Evolutionary conservation across 805 yeast genomes (phyloP).

Genomic region (Wickerhamomyces bisporus): DNA sequence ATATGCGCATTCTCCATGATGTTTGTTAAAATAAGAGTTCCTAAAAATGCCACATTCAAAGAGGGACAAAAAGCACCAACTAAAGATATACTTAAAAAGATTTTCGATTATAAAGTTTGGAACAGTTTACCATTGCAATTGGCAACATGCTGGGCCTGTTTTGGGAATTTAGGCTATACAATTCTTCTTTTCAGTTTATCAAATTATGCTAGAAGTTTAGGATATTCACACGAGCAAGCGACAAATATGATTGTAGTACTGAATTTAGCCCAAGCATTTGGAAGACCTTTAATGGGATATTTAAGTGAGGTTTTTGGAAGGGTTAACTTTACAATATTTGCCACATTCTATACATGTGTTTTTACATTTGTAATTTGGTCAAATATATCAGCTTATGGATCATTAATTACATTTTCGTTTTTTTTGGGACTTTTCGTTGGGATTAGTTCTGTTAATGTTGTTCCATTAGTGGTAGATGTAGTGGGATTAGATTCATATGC

Average conservation of each 20-base stretch:
- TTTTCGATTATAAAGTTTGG: conserved; percentile 31
- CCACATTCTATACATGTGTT: conserved; percentile 31
- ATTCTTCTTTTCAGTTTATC: conserved; percentile 42
- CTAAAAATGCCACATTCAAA: conserved; percentile 18
- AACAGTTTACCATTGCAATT: conserved; percentile 27
- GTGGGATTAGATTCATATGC: conserved; percentile 32
- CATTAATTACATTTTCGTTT: conserved; percentile 37
- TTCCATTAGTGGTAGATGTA: conserved; percentile 36
- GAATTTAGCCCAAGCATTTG: conserved; percentile 42
- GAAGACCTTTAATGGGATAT: conserved; percentile 44
- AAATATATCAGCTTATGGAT: conserved; percentile 35
- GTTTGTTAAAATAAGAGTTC: conserved; percentile 42
- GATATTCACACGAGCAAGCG: conserved; percentile 38
- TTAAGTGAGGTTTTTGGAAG: conserved; percentile 42
- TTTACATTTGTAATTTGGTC: conserved; percentile 46
- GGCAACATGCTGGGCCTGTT: conserved; percentile 32
- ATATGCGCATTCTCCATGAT: conserved; percentile 34
- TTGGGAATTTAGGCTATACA: conserved; percentile 36
- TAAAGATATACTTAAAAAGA: conserved; percentile 23
- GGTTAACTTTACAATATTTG: conserved; percentile 36
- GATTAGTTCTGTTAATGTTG: conserved; percentile 37
- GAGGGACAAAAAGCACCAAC: conserved; percentile 10
- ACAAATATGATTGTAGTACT: conserved; percentile 40
- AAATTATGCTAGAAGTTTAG: conserved; percentile 42
- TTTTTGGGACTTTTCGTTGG: conserved; percentile 42